Evolutionary conservation across 1,284 basidiomycete genomes (phyloP).

Genomic region (Tremellales sp.): DNA sequence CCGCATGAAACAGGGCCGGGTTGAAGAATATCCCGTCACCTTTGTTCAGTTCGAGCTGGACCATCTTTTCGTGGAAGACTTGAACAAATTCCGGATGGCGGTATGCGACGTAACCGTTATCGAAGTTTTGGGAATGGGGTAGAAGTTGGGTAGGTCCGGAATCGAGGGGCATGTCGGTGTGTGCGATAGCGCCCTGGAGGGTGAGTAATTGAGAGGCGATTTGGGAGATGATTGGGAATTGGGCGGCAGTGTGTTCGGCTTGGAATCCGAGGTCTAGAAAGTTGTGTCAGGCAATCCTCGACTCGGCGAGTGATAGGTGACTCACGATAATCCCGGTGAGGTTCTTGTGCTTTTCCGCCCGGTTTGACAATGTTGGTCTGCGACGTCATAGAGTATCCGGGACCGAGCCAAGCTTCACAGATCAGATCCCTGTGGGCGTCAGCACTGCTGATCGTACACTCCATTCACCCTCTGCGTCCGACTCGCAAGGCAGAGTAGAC

Average conservation of each 20-base stretch:
- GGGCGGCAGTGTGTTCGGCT: not conserved
- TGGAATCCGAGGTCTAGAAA: constrained; percentile 10
- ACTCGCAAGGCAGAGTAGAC: too few species aligned
- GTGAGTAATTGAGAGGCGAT: constrained; percentile 19
- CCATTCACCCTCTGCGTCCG: too few species aligned
- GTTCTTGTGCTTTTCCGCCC: constrained; percentile 4
- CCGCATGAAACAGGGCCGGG: constrained; percentile 12
- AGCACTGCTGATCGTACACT: too few species aligned
- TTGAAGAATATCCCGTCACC: constrained; percentile 22
- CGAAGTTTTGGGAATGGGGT: constrained; percentile 15
- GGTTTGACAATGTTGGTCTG: constrained; percentile 3
- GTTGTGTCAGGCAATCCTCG: not conserved
- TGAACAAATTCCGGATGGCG: constrained; percentile 4
- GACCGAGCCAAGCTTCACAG: constrained; percentile 13
- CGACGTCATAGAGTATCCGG: constrained; percentile 12
- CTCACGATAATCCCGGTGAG: constrained; percentile 13
- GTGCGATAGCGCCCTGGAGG: constrained; percentile 20
- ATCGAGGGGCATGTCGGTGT: constrained; percentile 15
- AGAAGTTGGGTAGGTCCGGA: constrained; percentile 19
- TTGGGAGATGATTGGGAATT: constrained; percentile 11
- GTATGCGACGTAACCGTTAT: constrained; percentile 13
- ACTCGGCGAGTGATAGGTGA: not conserved
- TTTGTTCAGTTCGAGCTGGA: constrained; percentile 6
- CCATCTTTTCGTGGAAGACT: constrained; percentile 4
- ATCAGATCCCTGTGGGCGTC: constrained; percentile 1